Evolutionary conservation across 1,284 basidiomycete genomes (phyloP).

Genomic region (Cryptococcus hybrid): DNA sequence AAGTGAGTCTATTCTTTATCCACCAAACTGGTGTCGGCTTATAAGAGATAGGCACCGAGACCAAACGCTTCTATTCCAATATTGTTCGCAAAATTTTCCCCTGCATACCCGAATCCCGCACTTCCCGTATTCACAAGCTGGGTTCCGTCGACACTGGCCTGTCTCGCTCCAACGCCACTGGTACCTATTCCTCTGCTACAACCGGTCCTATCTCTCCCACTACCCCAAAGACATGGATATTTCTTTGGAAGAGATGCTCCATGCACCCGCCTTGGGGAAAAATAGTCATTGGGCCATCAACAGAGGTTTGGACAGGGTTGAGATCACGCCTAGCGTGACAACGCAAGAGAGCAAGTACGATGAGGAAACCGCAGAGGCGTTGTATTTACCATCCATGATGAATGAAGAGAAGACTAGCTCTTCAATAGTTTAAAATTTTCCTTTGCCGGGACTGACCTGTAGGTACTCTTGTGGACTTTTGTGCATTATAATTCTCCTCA

Average conservation of each 20-base stretch:
- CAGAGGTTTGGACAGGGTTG: background rate
- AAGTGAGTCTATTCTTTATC: slow-evolving; percentile 19
- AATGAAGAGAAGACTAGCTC: slow-evolving; percentile 8
- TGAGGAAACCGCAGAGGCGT: slow-evolving; percentile 1
- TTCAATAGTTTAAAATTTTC: too few relatives aligned
- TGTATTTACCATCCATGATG: slow-evolving; percentile 13
- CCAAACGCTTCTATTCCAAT: slow-evolving; percentile 32
- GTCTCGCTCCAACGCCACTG: background rate
- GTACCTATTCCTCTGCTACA: background rate
- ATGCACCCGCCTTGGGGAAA: slow-evolving; percentile 5
- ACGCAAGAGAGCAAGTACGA: slow-evolving; percentile 5
- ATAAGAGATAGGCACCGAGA: slow-evolving; percentile 27
- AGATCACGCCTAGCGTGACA: background rate
- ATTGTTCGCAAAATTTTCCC: slow-evolving; percentile 27
- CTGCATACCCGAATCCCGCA: slow-evolving; percentile 19
- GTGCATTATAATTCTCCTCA: slow-evolving; percentile 4
- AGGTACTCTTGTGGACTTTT: background rate
- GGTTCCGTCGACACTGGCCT: slow-evolving; percentile 10
- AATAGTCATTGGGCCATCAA: slow-evolving; percentile 1
- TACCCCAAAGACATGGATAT: slow-evolving; percentile 10
- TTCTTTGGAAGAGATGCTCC: slow-evolving; percentile 18
- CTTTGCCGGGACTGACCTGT: too few relatives aligned
- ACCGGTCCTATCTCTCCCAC: background rate
- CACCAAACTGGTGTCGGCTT: background rate
- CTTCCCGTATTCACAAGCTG: slow-evolving; percentile 1